Percentiles rank a stretch among this genome's conserved stretches.
These are phyloP conservation scores for Penicillium sp. DNA, from an alignment of 2,329 filamentous ascomycete genomes.

Conservation along the genomic window DNA sequence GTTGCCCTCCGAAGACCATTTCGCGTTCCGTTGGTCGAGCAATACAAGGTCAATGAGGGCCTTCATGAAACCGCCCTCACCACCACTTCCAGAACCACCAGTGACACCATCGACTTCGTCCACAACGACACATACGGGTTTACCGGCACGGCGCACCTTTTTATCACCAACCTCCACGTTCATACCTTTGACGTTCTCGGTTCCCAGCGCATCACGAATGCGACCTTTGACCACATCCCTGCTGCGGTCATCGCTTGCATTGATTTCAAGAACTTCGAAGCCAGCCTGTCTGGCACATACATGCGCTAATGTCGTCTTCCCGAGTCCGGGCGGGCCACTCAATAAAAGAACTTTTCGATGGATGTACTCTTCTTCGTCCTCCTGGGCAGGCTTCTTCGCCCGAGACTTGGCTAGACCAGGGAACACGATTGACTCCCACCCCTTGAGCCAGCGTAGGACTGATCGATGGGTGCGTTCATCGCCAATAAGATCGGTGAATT, in stretches of 20 bases:
- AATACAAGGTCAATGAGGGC: slow-evolving; percentile 87
- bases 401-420: slow-evolving; percentile 68
- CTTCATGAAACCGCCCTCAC: slow-evolving; percentile 93
- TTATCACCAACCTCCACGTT: slow-evolving; percentile 48
- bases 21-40: slow-evolving; percentile 77
- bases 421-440: slow-evolving; percentile 91
- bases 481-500: slow-evolving; percentile 89
- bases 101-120: slow-evolving; percentile 97
- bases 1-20: slow-evolving; percentile 27
- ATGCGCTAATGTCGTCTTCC: slow-evolving; percentile 94
- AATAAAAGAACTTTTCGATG: slow-evolving; percentile 87
- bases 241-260: slow-evolving; percentile 93
- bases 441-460: slow-evolving; percentile 89
- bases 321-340: slow-evolving; percentile 86
- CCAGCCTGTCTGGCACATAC: slow-evolving; percentile 94
- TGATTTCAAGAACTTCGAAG: slow-evolving; percentile 96
- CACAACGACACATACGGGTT: slow-evolving; percentile 87
- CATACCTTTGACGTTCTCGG: slow-evolving; percentile 80
- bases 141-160: slow-evolving; percentile 67
- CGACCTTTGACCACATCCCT: slow-evolving; percentile 83
- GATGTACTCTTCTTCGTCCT: slow-evolving; percentile 65
- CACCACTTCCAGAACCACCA: slow-evolving; percentile 69
- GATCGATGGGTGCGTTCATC: slow-evolving; percentile 90
- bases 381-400: slow-evolving; percentile 44
- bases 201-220: slow-evolving; percentile 87